phyloP scores from a whole-genome alignment of 345 rosid species.

The Trapa bicornis region DNA sequence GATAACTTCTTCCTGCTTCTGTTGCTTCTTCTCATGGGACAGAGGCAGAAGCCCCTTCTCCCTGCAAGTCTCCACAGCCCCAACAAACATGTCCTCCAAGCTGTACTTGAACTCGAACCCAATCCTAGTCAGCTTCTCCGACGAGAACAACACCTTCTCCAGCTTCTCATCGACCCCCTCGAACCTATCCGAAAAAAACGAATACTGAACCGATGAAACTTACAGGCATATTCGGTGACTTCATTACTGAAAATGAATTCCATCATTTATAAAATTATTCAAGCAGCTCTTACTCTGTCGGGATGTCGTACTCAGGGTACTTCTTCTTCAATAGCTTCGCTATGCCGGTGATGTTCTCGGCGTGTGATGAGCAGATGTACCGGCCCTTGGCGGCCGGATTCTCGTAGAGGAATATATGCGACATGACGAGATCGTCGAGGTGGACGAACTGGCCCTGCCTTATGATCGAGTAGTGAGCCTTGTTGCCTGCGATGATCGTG shows the following conservation, averaged over 20 bases:
- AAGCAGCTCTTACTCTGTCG: constrained; percentile 32
- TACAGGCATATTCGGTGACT: too few relatives aligned
- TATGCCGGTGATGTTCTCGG: constrained; percentile 44
- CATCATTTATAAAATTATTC: too few relatives aligned
- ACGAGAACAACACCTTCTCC: constrained; percentile 28
- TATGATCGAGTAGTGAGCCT: constrained; percentile 62
- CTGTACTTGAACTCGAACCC: constrained; percentile 68
- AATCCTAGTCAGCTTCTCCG: constrained; percentile 52
- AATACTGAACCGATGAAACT: not conserved
- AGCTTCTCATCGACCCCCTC: constrained; percentile 47
- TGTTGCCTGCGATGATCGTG: constrained; percentile 37
- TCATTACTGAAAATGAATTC: too few relatives aligned
- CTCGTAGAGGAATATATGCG: constrained; percentile 69
- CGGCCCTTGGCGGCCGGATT: constrained; percentile 63
- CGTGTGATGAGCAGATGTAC: constrained; percentile 61
- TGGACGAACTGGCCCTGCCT: constrained; percentile 80
- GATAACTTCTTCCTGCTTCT: not conserved
- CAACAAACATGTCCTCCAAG: constrained; percentile 63
- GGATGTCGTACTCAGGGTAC: constrained; percentile 55
- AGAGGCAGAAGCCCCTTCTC: constrained; percentile 52
- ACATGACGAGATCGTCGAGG: constrained; percentile 72
- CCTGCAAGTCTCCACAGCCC: constrained; percentile 63
- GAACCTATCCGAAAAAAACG: constrained; percentile 25
- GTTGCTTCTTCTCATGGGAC: constrained; percentile 4
- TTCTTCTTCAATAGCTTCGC: constrained; percentile 38